Base-by-base conservation (phyloP, 495 filamentous ascomycete genomes). In the Penicillium longicatenatum region DNA sequence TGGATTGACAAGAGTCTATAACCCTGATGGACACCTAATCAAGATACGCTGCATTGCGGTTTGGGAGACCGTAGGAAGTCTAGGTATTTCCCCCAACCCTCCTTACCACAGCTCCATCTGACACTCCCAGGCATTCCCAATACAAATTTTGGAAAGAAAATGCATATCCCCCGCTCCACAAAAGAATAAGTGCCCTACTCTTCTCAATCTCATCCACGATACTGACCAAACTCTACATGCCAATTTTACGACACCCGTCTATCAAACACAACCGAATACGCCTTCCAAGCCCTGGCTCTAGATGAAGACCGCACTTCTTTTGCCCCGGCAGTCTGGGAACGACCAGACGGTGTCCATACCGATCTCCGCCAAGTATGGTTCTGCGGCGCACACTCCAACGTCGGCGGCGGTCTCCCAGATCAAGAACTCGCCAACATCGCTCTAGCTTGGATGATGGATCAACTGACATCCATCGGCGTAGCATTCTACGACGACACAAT, bases 281-380 rank as follows among this genome's bases (percentile, higher is more conserved):
- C 84, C 9, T 90, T 90, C 59, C 88, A 91, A 59, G 88, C 88
- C 3, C 75, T 91, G n/a, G 87, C 87, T 0, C 73, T 91, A 2
- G 87, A 91, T 58, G 88, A 91, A 68, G 74, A 80, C 39, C 83
- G 88, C 11, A 69, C 73, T 6, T 79, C 84, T 2, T 91, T 89
- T 57, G 75, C 81, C 6, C 88, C 88, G 11, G 81, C 86, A 5
- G 61, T 91, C 0, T 90, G 85, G 88, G 75, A 82, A 65, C 75
- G 79, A 50, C 70, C 75, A 6, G 66, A 70, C 52, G 64, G 69
- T n/a, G 64, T 70, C 19, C 67, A 62, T 14, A 82, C 78, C 46
- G 72, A 81, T 50, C 75, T 90, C n/a, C 79, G 83, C 30, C 88
- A 91, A 66, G 84, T 86, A 49, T 91, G 88, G 88, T 90, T 91